Base-by-base conservation (phyloP, 2,329 filamentous ascomycete genomes). In the Fusarium metavorans region DNA sequence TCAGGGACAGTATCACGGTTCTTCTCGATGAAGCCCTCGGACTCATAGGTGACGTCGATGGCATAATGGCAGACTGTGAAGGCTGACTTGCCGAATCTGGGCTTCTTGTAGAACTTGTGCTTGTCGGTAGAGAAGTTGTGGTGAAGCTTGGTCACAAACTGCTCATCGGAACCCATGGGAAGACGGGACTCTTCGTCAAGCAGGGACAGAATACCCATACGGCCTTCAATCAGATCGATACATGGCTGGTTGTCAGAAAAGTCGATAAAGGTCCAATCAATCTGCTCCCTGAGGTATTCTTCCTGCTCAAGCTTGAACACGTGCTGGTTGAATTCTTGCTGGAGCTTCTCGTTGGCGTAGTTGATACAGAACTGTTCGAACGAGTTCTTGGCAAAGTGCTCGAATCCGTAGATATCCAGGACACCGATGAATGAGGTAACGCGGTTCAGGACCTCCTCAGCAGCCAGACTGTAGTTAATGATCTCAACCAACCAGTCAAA, bases 281-380 rank as follows among this genome's bases (percentile, higher is more conserved):
- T 99, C 85, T 98, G 89, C 85, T 99, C 97, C 65, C 93, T 92
- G 45, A 98, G 90, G 82, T 99, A 99, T 84, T 99, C 97, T 82
- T 99, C 97, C 83, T 99, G 97, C 83, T 99, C 97, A 25, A 99
- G 90, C 84, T 98, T 98, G 90, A 99, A 99, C 39, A 99, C 97
- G 81, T 99, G 97, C 82, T 97, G 95, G 85, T 99, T 99, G 88
- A 99, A 99, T 83, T 98, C 96, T 83, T 99, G 97, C 82, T 99
- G 97, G 64, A 99, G 87, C 85, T 99, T 99, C 85, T 99, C 97
- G 84, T 99, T 99, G 84, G 97, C 97, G 81, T 99, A 99, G 85
- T 99, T 99, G 90, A 99, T 99, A 85, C 97, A 99, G 85, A 99
- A 99, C 83, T 99, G 97, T 83, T 99, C 97, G 80, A 99, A 99